phyloP scores from a whole-genome alignment of 1,284 basidiomycete genomes.

The Ustilago sp. region DNA sequence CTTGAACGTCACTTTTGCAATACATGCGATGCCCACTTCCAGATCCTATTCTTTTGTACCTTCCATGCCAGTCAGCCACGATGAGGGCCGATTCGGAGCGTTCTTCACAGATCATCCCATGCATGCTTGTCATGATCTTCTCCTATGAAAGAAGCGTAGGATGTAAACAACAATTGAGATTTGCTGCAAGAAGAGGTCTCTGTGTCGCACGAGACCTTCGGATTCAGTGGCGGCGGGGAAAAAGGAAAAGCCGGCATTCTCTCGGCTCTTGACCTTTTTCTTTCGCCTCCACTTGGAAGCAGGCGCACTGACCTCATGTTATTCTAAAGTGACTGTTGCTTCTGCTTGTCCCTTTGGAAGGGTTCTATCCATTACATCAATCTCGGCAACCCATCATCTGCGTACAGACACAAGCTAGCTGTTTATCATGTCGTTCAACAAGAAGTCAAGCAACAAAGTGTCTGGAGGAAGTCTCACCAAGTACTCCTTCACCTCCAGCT shows the following conservation, averaged over 20 bases:
- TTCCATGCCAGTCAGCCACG: no score
- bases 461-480: conserved; percentile 59
- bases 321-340: not conserved
- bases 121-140: no score
- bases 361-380: not conserved
- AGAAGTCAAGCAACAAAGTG: conserved; percentile 48
- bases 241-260: conserved; percentile 25
- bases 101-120: no score
- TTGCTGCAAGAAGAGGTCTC: not conserved
- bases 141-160: not conserved
- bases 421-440: conserved; percentile 39
- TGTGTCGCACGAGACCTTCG: conserved; percentile 18
- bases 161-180: not conserved
- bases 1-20: not conserved
- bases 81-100: no score
- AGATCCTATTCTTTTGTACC: no score
- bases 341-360: not conserved
- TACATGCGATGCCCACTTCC: not conserved
- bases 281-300: conserved; percentile 15
- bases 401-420: not conserved
- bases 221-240: not conserved
- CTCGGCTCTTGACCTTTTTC: not conserved
- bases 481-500: conserved; percentile 72
- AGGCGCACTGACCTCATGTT: conserved; percentile 35
- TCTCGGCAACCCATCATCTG: not conserved